Evolutionary conservation across 2,329 filamentous ascomycete species (phyloP).

Genomic region (Nannizzia gypsea): DNA sequence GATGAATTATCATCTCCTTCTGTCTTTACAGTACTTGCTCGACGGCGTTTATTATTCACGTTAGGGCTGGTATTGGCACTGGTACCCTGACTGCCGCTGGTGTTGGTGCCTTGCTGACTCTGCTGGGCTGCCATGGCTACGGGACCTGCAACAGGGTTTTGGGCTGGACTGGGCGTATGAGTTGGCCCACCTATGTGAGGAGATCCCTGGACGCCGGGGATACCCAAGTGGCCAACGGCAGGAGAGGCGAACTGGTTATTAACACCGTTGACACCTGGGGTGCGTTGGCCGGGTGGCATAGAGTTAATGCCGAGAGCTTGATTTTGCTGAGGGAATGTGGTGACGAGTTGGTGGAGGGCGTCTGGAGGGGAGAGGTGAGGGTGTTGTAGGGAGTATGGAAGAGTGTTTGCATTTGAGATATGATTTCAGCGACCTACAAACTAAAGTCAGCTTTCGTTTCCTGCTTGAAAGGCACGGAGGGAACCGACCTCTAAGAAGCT

Average conservation of each 20-base stretch:
- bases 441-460: constrained; percentile 9
- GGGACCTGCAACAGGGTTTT: constrained; percentile 35
- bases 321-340: constrained; percentile 31
- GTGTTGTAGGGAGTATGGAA: constrained; percentile 46
- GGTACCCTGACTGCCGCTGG: constrained; percentile 38
- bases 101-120: constrained; percentile 45
- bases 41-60: constrained; percentile 45
- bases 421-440: constrained; percentile 49
- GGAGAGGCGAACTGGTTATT: constrained; percentile 47
- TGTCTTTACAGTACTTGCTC: constrained; percentile 48
- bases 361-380: constrained; percentile 42
- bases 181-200: constrained; percentile 42
- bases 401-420: constrained; percentile 51
- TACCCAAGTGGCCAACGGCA: constrained; percentile 42
- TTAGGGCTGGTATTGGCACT: constrained; percentile 54
- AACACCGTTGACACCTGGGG: constrained; percentile 36
- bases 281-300: constrained; percentile 25
- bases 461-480: constrained; percentile 12
- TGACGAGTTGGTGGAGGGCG: constrained; percentile 44
- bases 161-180: constrained; percentile 35
- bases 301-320: constrained; percentile 23
- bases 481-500: constrained; percentile 48
- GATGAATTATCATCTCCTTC: constrained; percentile 42
- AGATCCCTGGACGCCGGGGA: constrained; percentile 38
- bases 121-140: constrained; percentile 46